Evolutionary conservation across 148 eudicot genomes (phyloP), one percentile per base, ranked within the genome.

Genomic region (Persicaria tinctoria): DNA sequence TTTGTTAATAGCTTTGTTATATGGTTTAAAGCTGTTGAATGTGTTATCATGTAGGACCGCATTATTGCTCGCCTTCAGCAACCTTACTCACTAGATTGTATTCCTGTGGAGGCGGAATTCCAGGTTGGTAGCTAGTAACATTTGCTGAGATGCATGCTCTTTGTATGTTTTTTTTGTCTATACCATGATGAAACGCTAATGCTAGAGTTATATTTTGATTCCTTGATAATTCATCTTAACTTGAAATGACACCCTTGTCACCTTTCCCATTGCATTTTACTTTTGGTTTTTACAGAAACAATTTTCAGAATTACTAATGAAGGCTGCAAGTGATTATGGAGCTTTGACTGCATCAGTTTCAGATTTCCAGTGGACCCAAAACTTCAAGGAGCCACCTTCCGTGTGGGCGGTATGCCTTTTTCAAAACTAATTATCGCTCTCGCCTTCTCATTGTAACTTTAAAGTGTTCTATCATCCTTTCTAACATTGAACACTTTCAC

Each of bases 271-370:
- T 17, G 13, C 5, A 46, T 44, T 66, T 57, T 50, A 14, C 38
- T 23, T 8, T 47, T 77, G 70, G 78, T 48, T 20, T 68, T 49
- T 76, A 71, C 92, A 95, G 99, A 95, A 95, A 84, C 97, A 95
- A 85, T 92, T 95, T 83, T 95, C 97, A 56, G 97, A 95, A 75
- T 77, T 95, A 70, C 81, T 95, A 45, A 95, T 92, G 99, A 95
- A 89, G 85, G 97, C 99, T 72, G 99, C 99, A 10, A 92, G 92
- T 84, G 99, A 95, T 88, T 95, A 95, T 85, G 99, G 99, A 72
- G 88, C 93, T 57, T 85, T 95, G 82, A 92, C 99, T 46, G 86
- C 97, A 53, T 92, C 99, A 8, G 92, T 95, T 81, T 83, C 92
- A 48, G 99, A 92, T 83, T 89, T 94, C 77, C 97, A 94, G 57